A percentile compares a stretch with the other conserved stretches of the same genome.
phyloP scores from a whole-genome alignment of 768 basidiomycete species.

The Asterophora lycoperdoides region DNA sequence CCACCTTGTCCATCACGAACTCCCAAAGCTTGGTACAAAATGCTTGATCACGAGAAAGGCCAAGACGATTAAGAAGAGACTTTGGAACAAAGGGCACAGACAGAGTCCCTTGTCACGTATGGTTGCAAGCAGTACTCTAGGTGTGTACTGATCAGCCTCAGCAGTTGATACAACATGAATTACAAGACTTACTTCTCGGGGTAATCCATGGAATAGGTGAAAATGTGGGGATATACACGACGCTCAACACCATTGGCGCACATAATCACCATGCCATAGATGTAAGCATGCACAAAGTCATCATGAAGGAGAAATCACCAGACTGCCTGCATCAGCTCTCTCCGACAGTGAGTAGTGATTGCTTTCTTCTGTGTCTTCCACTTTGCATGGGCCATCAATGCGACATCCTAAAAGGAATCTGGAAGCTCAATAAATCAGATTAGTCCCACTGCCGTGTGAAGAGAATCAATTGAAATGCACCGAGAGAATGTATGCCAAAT shows the following conservation, averaged over 20 bases:
- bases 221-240: conserved; percentile 22
- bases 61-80: conserved; percentile 5
- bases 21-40: not conserved
- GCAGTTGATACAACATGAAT: not conserved
- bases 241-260: conserved; percentile 22
- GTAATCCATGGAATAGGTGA: conserved; percentile 29
- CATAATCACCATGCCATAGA: no score
- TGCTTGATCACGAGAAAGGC: conserved; percentile 1
- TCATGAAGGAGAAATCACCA: conserved; percentile 22
- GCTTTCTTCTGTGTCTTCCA: not conserved
- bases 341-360: conserved; percentile 18
- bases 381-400: not conserved
- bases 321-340: conserved; percentile 24
- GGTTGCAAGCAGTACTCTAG: conserved; percentile 18
- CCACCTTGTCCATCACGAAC: conserved; percentile 9
- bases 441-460: no score
- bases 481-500: conserved; percentile 18
- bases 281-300: conserved; percentile 22
- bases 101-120: conserved; percentile 15
- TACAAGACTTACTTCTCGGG: conserved; percentile 24
- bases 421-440: conserved; percentile 5
- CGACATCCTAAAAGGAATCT: conserved; percentile 8
- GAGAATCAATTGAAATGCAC: conserved; percentile 18
- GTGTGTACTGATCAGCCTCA: no score
- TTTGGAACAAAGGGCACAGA: conserved; percentile 17